Base-by-base conservation (phyloP, 1,284 basidiomycete genomes). In the Sphagnurus paluster region DNA sequence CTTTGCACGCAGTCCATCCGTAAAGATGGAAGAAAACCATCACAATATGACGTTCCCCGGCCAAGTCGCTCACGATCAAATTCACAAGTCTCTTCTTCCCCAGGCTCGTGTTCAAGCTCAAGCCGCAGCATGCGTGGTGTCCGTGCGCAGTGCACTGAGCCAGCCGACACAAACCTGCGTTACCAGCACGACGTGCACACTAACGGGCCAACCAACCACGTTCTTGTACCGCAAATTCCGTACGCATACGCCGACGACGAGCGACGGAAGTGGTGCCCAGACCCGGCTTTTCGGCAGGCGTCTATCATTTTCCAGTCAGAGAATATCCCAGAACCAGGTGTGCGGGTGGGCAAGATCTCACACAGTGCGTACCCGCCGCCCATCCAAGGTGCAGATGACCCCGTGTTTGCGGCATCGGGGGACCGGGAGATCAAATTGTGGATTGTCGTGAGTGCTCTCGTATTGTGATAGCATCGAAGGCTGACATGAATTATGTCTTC, bases 311-410 rank as follows among this genome's bases (percentile, higher is more conserved):
- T 62, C 44, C 55, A 58, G 32, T 26, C 52, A 7, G 42, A 25
- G 16, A 48, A 50, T 21, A 58, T 61, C 24, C 58, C 59, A 4
- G 60, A 60, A 41, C 48, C 49, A 20, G 60, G 60, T 0, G 56
- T 62, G 8, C 49, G 57, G 14, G 46, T 62, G n/a, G 54, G 54
- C 14, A 53, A 57, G 34, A 36, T 55, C 13, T 19, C 47, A 2
- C 58, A 50, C 14, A 48, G 36, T 16, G 14, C 24, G 8, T 46
- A 53, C 23, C 32, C 44, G 2, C 56, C 56, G 9, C 19, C 47
- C 9, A 50, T 57, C 14, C 52, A 51, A 11, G 53, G 51, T 9
- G 43, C 46, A 9, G 33, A 49, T 9, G 59, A 61, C 21, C 29
- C 35, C 19, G 50, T 61, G 32, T 51, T 59, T 21, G 41, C 41